Evolutionary conservation across 192 early-diverging fungal species (phyloP), one percentile per base, ranked within the genome.

Genomic region (Kickxella alabastrina): DNA sequence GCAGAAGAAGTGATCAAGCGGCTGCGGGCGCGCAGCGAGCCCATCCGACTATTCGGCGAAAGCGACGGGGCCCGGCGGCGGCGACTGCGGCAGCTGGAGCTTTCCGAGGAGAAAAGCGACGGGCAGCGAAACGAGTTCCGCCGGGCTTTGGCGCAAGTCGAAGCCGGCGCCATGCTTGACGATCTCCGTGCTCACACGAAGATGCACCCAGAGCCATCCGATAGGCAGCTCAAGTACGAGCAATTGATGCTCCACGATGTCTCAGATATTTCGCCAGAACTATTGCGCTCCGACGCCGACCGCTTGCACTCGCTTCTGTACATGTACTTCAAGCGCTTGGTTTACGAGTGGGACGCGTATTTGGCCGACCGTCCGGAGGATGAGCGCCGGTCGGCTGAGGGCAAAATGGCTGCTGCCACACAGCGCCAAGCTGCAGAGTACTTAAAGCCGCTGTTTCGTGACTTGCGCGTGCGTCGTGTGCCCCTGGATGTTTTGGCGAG

Each of bases 81-180:
- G 40, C 88, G 95, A 40, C 75, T 98, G 31, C 84, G 90, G 51
- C 67, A 76, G 14, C 53, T 97, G 32, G 93, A 96, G 63, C 55
- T 89, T 10, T 81, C 80, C 6, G 93, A 98, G 54, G 90, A 95
- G 54, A 79, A 83, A 19, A 67, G 79, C 27, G 83, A 85, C 21
- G 93, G 93, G 31, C 92, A 94, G 69, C 83, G 83, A 15, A 97
- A 97, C 75, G 95, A 97, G 65, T 99, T 95, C 65, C 83, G 84
- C 52, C 78, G 82, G 17, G 83, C 83, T 14, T 36, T 98, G 59
- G 89, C 90, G 55, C 84, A 85, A 29, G 90, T 89, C 26, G 94
- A 95, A 31, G 77, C 79, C 3, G 87, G 86, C 17, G 72, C 92
- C 48, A 85, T 82, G 48, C 46, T 90, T 43, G 90, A 90, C 57